Percentiles rank a stretch among this genome's conserved stretches.
phyloP scores from a whole-genome alignment of 371 early-diverging fungal species.

The Apophysomyces sp. region DNA sequence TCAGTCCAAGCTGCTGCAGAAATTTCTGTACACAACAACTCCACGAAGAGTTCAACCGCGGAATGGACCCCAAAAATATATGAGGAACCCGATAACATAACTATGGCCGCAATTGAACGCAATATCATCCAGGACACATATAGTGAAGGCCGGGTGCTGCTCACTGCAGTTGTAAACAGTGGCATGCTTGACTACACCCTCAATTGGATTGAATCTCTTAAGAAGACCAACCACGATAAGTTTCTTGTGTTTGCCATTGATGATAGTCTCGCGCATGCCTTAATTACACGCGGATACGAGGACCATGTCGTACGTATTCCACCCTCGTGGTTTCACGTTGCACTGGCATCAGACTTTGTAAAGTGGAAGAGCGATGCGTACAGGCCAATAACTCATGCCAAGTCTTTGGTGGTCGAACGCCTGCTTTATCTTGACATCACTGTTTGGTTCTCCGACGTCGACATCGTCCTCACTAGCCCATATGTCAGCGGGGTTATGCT shows the following conservation, averaged over 20 bases:
- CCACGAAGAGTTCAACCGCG: neutral
- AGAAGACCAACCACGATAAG: conserved; percentile 23
- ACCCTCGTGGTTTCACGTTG: conserved; percentile 29
- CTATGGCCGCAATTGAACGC: neutral
- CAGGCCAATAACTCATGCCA: conserved; percentile 35
- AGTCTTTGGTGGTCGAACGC: conserved; percentile 36
- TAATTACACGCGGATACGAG: conserved; percentile 23
- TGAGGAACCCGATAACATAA: neutral
- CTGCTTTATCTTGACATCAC: conserved; percentile 24
- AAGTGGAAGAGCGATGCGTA: conserved; percentile 27
- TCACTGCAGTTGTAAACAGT: conserved; percentile 36
- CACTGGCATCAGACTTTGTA: conserved; percentile 25
- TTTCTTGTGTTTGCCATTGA: conserved; percentile 41
- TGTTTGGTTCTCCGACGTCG: neutral
- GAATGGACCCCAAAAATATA: neutral
- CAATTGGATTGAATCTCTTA: conserved; percentile 38
- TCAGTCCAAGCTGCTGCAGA: neutral
- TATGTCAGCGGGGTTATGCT: conserved; percentile 31
- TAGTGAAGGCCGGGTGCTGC: conserved; percentile 17
- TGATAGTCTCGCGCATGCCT: conserved; percentile 19
- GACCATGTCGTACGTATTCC: conserved; percentile 32
- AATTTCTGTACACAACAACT: neutral
- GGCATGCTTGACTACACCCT: conserved; percentile 42
- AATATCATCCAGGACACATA: neutral
- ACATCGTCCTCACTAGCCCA: neutral